Percentiles rank a stretch among this genome's conserved stretches.
Conservation (phyloP, 1,284 basidiomycete species). For the Albatrellus sp. region DNA sequence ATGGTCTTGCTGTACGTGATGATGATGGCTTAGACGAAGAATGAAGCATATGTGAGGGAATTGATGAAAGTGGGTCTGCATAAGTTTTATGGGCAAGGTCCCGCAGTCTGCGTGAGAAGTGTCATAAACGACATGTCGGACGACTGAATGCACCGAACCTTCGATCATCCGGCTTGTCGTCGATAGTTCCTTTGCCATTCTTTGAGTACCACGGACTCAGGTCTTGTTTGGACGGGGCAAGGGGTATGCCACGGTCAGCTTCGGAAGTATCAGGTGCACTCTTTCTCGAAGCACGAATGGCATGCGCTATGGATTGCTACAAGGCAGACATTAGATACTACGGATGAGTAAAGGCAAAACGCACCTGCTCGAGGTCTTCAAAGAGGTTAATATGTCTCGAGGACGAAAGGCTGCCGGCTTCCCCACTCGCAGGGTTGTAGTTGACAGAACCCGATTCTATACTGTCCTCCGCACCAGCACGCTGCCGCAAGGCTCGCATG, state of each 20-base stretch:
- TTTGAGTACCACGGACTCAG: conserved; percentile 66
- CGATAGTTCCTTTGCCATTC: neutral
- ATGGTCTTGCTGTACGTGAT: conserved; percentile 12
- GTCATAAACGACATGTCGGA: neutral
- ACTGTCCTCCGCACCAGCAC: conserved; percentile 32
- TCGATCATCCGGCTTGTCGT: conserved; percentile 17
- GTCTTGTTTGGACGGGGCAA: conserved; percentile 64
- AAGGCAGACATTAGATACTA: neutral
- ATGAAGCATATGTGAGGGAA: conserved; percentile 27
- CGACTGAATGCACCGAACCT: conserved; percentile 14
- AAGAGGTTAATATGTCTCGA: conserved; percentile 71
- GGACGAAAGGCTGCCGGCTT: conserved; percentile 23
- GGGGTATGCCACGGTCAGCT: conserved; percentile 54
- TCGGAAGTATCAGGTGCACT: conserved; percentile 25
- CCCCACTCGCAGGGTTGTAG: conserved; percentile 8
- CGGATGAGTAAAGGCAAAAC: conserved; percentile 9
- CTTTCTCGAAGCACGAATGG: conserved; percentile 23
- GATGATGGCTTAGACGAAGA: conserved; percentile 5
- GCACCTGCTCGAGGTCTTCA: conserved; percentile 49
- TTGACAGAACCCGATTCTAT: conserved; percentile 22
- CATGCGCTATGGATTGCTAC: conserved; percentile 5
- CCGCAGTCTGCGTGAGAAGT: conserved; percentile 31
- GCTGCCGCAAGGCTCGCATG: conserved; percentile 51
- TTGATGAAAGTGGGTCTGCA: conserved; percentile 62
- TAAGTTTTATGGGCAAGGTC: conserved; percentile 50